Evolutionary conservation across 2,329 filamentous ascomycete species (phyloP).

Genomic region (Aspergillus sp.): DNA sequence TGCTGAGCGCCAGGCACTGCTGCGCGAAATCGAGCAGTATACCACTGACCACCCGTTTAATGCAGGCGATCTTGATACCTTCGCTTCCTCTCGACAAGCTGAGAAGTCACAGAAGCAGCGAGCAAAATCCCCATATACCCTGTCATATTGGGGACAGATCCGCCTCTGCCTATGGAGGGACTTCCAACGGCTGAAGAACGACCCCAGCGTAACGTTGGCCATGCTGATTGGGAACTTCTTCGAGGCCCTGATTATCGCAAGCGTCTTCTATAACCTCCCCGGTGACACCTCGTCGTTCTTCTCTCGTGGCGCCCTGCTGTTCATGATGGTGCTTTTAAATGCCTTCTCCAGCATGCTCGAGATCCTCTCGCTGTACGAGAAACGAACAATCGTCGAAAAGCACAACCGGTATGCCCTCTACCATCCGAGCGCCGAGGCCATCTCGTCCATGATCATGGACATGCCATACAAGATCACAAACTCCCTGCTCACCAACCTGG

Average conservation of each 20-base stretch:
- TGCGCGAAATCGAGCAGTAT: background rate
- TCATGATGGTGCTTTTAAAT: slow-evolving; percentile 2
- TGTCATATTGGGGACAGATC: slow-evolving; percentile 6
- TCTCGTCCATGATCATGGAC: slow-evolving; percentile 24
- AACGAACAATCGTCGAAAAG: slow-evolving; percentile 20
- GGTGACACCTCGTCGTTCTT: background rate
- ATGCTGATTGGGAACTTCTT: slow-evolving; percentile 4
- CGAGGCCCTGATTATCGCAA: slow-evolving; percentile 1
- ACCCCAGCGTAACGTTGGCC: slow-evolving; percentile 1
- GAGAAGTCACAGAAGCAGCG: slow-evolving; percentile 4
- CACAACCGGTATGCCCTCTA: slow-evolving; percentile 21
- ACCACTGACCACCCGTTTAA: background rate
- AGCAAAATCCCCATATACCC: background rate
- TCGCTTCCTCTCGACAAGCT: background rate
- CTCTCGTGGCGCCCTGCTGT: background rate
- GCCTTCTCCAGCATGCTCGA: slow-evolving; percentile 5
- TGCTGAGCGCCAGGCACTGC: background rate
- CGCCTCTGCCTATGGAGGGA: background rate
- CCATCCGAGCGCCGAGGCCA: slow-evolving; percentile 16
- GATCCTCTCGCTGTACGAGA: slow-evolving; percentile 19
- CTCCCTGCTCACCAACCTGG: slow-evolving; percentile 62
- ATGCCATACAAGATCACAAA: slow-evolving; percentile 3
- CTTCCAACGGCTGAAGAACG: background rate
- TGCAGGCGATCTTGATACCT: background rate
- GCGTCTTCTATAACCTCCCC: background rate